These are phyloP conservation scores for Nannizzia gypsea DNA, from an alignment of 2,329 filamentous ascomycete genomes.

Conservation along the genomic window DNA sequence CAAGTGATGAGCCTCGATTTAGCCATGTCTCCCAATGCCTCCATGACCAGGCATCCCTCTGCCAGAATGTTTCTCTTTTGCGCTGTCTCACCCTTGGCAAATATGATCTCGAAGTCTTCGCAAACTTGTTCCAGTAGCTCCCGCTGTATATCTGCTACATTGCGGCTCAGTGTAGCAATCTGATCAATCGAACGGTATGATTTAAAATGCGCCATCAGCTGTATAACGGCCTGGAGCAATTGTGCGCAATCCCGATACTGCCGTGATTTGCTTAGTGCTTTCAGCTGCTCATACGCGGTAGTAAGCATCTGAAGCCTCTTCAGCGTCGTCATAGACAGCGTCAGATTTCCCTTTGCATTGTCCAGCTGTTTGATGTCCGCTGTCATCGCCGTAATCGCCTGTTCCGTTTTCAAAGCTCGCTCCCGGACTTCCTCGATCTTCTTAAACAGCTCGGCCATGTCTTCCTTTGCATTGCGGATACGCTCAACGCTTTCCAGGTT, in stretches of 20 bases:
- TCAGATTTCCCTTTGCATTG: constrained; percentile 91
- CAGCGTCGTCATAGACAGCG: constrained; percentile 91
- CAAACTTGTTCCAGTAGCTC: constrained; percentile 96
- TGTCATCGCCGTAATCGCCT: constrained; percentile 96
- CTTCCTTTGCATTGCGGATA: constrained; percentile 81
- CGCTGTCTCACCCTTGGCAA: constrained; percentile 73
- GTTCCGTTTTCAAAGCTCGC: constrained; percentile 81
- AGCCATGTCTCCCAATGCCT: constrained; percentile 82
- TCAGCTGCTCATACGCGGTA: constrained; percentile 94
- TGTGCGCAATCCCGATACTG: constrained; percentile 95
- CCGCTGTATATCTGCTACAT: constrained; percentile 84
- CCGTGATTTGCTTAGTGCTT: constrained; percentile 66
- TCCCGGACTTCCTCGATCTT: constrained; percentile 90
- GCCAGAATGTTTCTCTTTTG: constrained; percentile 58
- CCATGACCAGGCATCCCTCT: constrained; percentile 87
- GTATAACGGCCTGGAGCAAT: constrained; percentile 83
- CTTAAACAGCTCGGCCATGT: constrained; percentile 78
- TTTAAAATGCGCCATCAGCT: constrained; percentile 98
- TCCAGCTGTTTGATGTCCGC: constrained; percentile 96
- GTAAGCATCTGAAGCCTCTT: constrained; percentile 98
- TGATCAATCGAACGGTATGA: constrained; percentile 96
- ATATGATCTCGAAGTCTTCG: constrained; percentile 93
- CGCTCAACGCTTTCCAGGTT: constrained; percentile 79
- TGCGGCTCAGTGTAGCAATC: constrained; percentile 83
- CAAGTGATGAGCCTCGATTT: constrained; percentile 73